Evolutionary conservation across 306 rosid species (phyloP), one percentile per base, ranked within the genome.

Genomic region (Gleditsia sinensis): DNA sequence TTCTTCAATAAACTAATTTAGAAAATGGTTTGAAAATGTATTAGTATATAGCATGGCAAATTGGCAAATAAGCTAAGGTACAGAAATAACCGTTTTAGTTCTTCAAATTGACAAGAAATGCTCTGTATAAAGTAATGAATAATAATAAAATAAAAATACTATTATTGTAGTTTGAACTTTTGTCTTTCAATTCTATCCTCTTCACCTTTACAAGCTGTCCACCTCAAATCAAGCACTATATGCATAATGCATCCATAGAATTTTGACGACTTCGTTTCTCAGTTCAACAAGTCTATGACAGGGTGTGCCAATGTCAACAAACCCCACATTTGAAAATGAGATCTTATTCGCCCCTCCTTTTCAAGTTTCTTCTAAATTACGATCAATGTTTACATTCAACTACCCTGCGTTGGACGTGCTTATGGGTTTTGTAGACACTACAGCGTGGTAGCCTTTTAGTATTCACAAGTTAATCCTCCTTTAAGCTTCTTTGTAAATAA

Each of bases 401-500:
- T 49, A 50, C 69, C 81, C 33, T 61, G 65, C 61, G 74, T 33
- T 74, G 65, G 64, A 79, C 51, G 11, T 46, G 14, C 11, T 14
- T 10, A 8, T n/a, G n/a, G 27, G 43, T 43, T 65, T 75, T n/a
- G 37, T 53, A 34, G 50, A 37, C 34, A 73, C 20, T 48, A 74
- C 40, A 74, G 6, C 5, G 10, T 10, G 0, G 1, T 73, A 12
- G 37, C 63, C 56, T 62, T 64, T 51, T 51, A 58, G 60, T 74
- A 65, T 80, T 61, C 80, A 76, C 34, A 61, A 48, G 21, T 48
- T 20, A 19, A 55, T 32, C 78, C 32, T 57, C 63, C 67, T 61
- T 49, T 77, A 66, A 45, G 78, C 78, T 84, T 78, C 81, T 84
- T 73, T 77, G 69, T 71, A 57, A 76, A 81, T 81, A 84, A 84